Evolutionary conservation across 202 grass and related monocot genomes (phyloP).

Genomic region (Carex arenaria): DNA sequence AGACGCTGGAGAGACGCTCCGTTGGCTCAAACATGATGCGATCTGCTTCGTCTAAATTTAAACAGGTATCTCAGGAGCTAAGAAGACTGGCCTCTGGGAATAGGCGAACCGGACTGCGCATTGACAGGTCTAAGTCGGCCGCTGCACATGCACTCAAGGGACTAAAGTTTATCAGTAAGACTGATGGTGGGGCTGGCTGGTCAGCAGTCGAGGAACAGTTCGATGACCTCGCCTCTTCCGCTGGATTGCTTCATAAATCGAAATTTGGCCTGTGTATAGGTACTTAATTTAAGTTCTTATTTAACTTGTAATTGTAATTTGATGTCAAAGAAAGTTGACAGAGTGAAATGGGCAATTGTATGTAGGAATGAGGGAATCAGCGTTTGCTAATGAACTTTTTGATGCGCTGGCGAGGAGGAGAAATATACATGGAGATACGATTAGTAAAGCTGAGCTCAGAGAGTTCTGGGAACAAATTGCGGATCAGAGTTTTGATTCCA

Average conservation of each 20-base stretch:
- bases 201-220: constrained; percentile 56
- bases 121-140: constrained; percentile 66
- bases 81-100: constrained; percentile 38
- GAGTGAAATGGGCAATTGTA: constrained; percentile 11
- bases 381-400: constrained; percentile 85
- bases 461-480: constrained; percentile 97
- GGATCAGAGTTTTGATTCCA: constrained; percentile 87
- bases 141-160: constrained; percentile 81
- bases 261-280: constrained; percentile 90
- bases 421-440: constrained; percentile 56
- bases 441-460: constrained; percentile 78
- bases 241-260: constrained; percentile 52
- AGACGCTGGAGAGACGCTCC: constrained; percentile 53
- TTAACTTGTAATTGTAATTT: background rate
- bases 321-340: background rate
- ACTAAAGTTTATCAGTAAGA: constrained; percentile 81
- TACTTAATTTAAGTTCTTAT: constrained; percentile 7
- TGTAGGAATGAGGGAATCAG: constrained; percentile 72
- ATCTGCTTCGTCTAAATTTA: constrained; percentile 68
- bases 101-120: constrained; percentile 21
- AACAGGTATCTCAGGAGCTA: constrained; percentile 91
- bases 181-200: constrained; percentile 60
- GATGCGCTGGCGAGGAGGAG: constrained; percentile 67
- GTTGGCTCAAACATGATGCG: constrained; percentile 41
- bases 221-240: constrained; percentile 43